Evolutionary conservation across 306 rosid species (phyloP), one percentile per base, ranked within the genome.

Genomic region (Prunus kanzakura): DNA sequence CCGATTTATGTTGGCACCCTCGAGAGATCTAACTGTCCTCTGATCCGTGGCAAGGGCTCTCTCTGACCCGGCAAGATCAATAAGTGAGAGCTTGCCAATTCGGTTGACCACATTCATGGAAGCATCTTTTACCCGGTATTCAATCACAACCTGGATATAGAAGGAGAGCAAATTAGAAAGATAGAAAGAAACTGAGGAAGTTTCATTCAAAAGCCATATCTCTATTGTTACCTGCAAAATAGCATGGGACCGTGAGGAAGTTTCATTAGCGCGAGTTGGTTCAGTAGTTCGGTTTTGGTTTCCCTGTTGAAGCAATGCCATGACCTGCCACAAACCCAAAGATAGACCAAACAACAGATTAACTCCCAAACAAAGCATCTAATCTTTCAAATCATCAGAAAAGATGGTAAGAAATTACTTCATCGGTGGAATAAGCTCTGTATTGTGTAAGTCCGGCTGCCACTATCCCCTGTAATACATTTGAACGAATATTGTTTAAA

Each of bases 41-140:
- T 92, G 97, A 84, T 95, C 97, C 0, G 97, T 95, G 70, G 97
- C 99, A 78, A 92, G 93, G 54, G 99, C 97, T 85, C 98, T 95
- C 86, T 95, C 98, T 22, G 98, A 95, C 69, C 98, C 97, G 11
- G 98, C 98, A 79, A 95, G 97, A 87, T 95, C 97, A 77, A 95
- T 90, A 60, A 95, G 73, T 22, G 98, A 95, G 72, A 95, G 97
- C 87, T 95, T 95, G 43, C 98, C 98, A 49, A 89, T 87, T 65
- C 95, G 88, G 76, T 83, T 90, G 32, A 88, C 73, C 15, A 90
- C 84, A 64, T 89, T 90, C 97, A 82, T 90, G 41, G 85, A 73
- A n/a, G 82, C 88, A 82, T 92, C 98, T 83, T 82, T 95, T 64
- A 85, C 89, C 78, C 87, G 90, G 87, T 86, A 95, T 83, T 92